Base-by-base conservation (phyloP, 2,329 filamentous ascomycete genomes). In the Fusarium buharicum region DNA sequence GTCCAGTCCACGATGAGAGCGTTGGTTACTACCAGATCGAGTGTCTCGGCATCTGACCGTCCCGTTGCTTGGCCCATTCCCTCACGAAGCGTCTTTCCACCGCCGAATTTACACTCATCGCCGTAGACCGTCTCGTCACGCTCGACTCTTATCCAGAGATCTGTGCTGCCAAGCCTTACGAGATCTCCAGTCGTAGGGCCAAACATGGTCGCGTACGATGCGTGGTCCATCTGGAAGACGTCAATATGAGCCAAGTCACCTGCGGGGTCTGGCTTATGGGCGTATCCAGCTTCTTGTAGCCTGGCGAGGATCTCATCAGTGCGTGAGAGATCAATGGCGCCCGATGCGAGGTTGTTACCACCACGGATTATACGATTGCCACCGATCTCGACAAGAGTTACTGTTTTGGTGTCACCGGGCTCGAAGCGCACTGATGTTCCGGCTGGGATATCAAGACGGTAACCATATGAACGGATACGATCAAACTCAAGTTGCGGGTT, bases 11-110 rank as follows among this genome's bases (percentile, higher is more conserved):
- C 84, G 33, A 98, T 89, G 63, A 98, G 79, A 6, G 93, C 94
- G 70, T 97, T 98, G 2, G 89, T 92, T 57, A 98, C 86, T 20
- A 97, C 91, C 41, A 94, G 85, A 74, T 98, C 94, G 55, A 97
- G 78, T 20, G 86, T 87, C 20, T 93, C 87, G 3, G 82, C 80
- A 69, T 94, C 90, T 0, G 84, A 77, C 38, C 91, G 84, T 5
- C 92, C 93, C 20, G 89, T 90, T 6, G 93, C 91, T 79, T 97
- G 93, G 4, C 93, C 94, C 93, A 98, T 98, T 28, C 94, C 94
- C 75, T 98, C 94, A 59, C 94, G 86, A 55, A 98, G 79, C 33
- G 92, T 95, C 82, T 98, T 98, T 41, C 94, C 94, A 39, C 94
- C 94, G 14, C 94, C 94, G 76, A 98, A 98, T 64, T 93, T 90